Evolutionary conservation across 805 yeast species (phyloP), one percentile per base, ranked within the genome.

Genomic region (Barnettozyma salicaria): DNA sequence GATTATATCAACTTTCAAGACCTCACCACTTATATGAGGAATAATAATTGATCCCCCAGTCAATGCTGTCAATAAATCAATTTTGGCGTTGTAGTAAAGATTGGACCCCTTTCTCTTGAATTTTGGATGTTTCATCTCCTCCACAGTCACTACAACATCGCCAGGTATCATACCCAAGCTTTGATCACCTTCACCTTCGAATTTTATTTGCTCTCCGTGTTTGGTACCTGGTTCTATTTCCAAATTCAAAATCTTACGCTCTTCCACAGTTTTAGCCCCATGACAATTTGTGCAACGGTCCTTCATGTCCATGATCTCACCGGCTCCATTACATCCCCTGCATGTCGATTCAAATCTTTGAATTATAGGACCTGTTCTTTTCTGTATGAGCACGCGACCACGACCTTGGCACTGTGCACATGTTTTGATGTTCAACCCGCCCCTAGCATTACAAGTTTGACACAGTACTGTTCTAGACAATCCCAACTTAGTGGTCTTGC

Each of bases 111-210:
- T 60, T 42, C 81, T 60, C 11, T 61, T 61, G 38, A 72, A 67
- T 14, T 43, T 47, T 5, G 52, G 48, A 32, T 63, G 58, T 6
- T 39, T 42, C 10, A 42, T 39, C 45, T 71, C 70, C 26, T 65
- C 64, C 18, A 81, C 54, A 2, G 70, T 73, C 8, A 81, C 68
- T 3, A 79, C 59, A 6, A 81, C 80, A 53, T 81, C 85, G 2
- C 89, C 89, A 0, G 88, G 82, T 4, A 70, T 58, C 4, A 75
- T 60, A 42, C 68, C 65, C 14, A 70, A 54, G 1, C 76, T 81
- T 54, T 80, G 82, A 50, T 81, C 88, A 1, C 80, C 84, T 48
- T 74, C 78, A 6, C 78, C 74, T n/a, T 68, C 60, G 16, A 78
- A 58, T 1, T 75, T 60, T 14, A 78, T 66, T 30, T 63, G 58